Conservation (phyloP, 495 filamentous ascomycete genomes). For the Penicillium chermesinum region DNA sequence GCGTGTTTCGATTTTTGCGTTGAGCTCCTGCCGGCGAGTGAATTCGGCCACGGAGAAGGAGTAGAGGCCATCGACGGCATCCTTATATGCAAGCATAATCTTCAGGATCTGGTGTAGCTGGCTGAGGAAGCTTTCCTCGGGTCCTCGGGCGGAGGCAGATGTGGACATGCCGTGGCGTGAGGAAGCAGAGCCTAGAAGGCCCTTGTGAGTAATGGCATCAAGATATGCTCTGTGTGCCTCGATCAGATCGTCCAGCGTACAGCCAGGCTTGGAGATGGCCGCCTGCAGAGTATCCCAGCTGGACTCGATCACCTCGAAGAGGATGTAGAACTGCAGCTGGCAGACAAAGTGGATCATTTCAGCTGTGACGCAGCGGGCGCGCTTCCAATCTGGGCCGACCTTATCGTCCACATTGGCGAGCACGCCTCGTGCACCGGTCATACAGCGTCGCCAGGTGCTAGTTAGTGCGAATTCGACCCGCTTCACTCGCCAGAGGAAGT, state of each 20-base stretch:
- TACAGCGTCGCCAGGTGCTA: conserved; percentile 90
- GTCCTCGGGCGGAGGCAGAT: conserved; percentile 44
- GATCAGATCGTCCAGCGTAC: conserved; percentile 93
- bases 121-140: conserved; percentile 78
- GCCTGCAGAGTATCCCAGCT: conserved; percentile 85
- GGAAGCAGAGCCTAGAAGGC: conserved; percentile 69
- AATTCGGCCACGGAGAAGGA: conserved; percentile 91
- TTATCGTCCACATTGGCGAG: conserved; percentile 74
- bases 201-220: conserved; percentile 91
- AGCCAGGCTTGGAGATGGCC: conserved; percentile 71
- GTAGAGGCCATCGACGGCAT: conserved; percentile 91
- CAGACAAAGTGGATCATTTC: conserved; percentile 99
- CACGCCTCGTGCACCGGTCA: conserved; percentile 90
- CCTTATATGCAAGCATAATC: conserved; percentile 89
- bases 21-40: conserved; percentile 79
- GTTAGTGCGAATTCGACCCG: conserved; percentile 90
- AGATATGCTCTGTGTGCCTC: conserved; percentile 87
- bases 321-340: conserved; percentile 96
- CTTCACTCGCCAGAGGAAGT: conserved; percentile 98
- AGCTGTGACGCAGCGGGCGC: conserved; percentile 75
- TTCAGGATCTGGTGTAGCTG: conserved; percentile 91
- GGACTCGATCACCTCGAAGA: conserved; percentile 96
- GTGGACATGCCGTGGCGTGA: conserved; percentile 34
- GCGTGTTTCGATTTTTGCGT: conserved; percentile 63
- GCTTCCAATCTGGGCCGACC: conserved; percentile 82